Base-by-base conservation (phyloP, 2,329 filamentous ascomycete species). In the Nemania sp. region DNA sequence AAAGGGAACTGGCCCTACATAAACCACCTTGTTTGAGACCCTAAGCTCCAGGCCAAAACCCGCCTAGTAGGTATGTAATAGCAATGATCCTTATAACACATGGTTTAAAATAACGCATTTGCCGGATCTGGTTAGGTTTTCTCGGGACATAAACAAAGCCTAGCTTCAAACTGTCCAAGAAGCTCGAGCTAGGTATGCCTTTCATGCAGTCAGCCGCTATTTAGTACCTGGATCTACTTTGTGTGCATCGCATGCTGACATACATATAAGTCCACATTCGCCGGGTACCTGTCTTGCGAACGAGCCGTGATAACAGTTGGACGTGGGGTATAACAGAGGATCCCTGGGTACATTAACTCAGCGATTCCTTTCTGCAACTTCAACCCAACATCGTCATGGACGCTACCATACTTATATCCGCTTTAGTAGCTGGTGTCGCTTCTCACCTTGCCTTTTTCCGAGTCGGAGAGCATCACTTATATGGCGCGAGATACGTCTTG, bases 381-480 rank as follows among this genome's bases (percentile, higher is more conserved):
- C 47, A 45, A n/a, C n/a, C 41, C 3, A 27, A 54, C 18, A 24
- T 6, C 51, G 59, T 11, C 20, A 66, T 66, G 63, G 52, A 66
- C 5, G 13, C 27, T 22, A 49, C 24, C 32, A 27, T 45, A 8
- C 13, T 35, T 2, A 2, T 57, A 6, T 22, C 49, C 29, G 54
- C 63, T 38, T 55, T 56, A 5, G 38, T 15, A n/a, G 58, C 54
- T n/a, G 67, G 67, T 3, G 54, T 67, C 35, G 22, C 20, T 3
- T 69, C 62, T 54, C 54, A 70, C 26, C 20, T 62, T 22, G 29
- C 38, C 18, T 67, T 20, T 38, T 70, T 70, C 29, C 51, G 38
- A 20, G 20, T 64, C 20, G 68, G 68, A 5, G 68, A 70, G 38
- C 68, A 70, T 43, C 68, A 70, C 45, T 35, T 70, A 10, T 53